Conservation (phyloP, 2,329 filamentous ascomycete genomes). For the Colletotrichum endophyticum region DNA sequence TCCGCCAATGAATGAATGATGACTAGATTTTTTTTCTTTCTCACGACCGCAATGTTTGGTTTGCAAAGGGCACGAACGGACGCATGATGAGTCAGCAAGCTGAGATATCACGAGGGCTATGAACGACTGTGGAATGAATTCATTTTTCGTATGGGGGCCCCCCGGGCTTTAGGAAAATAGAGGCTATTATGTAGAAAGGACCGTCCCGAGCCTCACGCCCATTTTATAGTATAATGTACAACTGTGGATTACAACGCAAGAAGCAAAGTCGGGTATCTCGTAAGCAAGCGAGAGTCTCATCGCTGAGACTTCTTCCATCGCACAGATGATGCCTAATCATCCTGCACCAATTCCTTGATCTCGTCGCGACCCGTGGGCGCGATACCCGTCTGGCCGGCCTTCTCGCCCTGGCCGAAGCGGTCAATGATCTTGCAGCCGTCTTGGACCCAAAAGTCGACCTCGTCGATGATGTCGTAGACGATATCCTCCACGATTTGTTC, state of each 20-base stretch:
- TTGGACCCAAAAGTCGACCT: slow-evolving; percentile 87
- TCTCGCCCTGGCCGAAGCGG: slow-evolving; percentile 39
- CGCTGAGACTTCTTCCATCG: neutral
- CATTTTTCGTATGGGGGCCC: neutral
- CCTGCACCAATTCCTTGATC: slow-evolving; percentile 70
- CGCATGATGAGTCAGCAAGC: neutral
- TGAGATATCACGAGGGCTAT: neutral
- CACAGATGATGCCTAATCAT: slow-evolving; percentile 48
- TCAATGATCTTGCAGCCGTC: slow-evolving; percentile 62
- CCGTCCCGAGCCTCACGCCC: neutral
- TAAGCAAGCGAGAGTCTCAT: neutral
- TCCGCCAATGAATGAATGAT: neutral
- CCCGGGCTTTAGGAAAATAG: neutral
- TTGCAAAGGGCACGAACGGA: neutral
- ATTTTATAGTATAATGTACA: neutral
- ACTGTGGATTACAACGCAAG: neutral
- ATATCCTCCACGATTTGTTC: slow-evolving; percentile 97
- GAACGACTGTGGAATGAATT: neutral
- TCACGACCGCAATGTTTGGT: neutral
- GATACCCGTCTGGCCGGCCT: slow-evolving; percentile 47
- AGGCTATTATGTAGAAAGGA: neutral
- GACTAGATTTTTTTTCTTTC: neutral
- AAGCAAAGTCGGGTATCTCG: slow-evolving; percentile 13
- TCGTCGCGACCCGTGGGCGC: slow-evolving; percentile 53
- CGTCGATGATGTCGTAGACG: slow-evolving; percentile 91